Percentiles rank a stretch among this genome's conserved stretches.
phyloP scores from a whole-genome alignment of 2,329 filamentous ascomycete species.

The Fusarium irregulare region DNA sequence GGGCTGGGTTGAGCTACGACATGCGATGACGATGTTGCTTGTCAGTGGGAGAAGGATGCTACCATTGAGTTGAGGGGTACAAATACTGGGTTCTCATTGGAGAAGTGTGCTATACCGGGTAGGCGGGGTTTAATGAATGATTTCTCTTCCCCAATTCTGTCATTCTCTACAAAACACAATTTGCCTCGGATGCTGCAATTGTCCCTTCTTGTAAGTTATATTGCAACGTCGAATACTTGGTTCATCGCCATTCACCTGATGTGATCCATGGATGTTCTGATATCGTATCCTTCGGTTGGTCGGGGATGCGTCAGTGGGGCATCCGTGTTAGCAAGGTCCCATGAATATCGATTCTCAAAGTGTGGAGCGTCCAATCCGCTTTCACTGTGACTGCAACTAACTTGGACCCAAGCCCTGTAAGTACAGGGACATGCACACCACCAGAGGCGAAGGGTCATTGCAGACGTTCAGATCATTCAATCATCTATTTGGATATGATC shows the following conservation, averaged over 20 bases:
- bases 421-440: conserved; percentile 40
- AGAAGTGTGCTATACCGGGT: not conserved
- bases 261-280: conserved; percentile 43
- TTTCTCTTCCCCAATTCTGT: not conserved
- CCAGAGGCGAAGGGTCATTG: not conserved
- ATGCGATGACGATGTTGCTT: conserved; percentile 36
- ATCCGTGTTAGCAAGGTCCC: conserved; percentile 34
- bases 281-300: conserved; percentile 39
- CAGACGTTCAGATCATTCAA: not conserved
- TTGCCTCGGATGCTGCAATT: not conserved
- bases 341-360: conserved; percentile 15
- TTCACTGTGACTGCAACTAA: conserved; percentile 44
- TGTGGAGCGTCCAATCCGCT: conserved; percentile 47
- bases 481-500: not conserved
- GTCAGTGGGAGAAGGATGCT: conserved; percentile 1
- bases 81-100: not conserved
- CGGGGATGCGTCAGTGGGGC: conserved; percentile 36
- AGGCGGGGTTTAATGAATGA: not conserved
- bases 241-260: conserved; percentile 36
- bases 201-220: not conserved
- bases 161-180: not conserved
- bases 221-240: conserved; percentile 12
- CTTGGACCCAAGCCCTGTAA: conserved; percentile 40
- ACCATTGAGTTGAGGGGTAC: not conserved
- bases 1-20: conserved; percentile 17